Base-by-base conservation (phyloP, 2,329 filamentous ascomycete genomes). In the Metarhizium sp. region DNA sequence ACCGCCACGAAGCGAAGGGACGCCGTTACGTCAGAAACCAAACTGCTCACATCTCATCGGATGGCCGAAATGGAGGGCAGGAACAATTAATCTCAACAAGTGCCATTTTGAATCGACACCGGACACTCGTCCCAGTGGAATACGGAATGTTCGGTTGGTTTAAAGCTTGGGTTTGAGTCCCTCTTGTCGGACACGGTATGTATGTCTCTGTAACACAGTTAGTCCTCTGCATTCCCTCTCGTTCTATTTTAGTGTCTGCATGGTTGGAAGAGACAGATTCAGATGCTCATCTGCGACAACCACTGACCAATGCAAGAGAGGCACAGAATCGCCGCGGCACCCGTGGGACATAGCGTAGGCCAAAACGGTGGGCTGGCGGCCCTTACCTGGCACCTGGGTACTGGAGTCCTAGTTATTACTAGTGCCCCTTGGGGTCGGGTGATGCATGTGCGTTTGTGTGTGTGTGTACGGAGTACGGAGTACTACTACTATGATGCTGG, bases 281-380 rank as follows among this genome's bases (percentile, higher is more conserved):
- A 46, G 43, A 14, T 25, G n/a, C 14, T 25, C 6, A 34, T 34
- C 32, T 34, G 32, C 32, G 32, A 34, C 32, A 40, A 11, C 11
- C 11, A 40, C 11, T 16, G 38, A 40, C 38, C 11, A 40, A 16
- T 16, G 14, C 14, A 13, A 16, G 8, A 40, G 38, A 13, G 13
- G 11, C 38, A 40, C 34, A 16, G 38, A 13, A 40, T 40, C 40
- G 32, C 20, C 20, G 38, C 38, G 38, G 38, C 8, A 10, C 38
- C 11, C 14, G 38, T 40, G 38, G 14, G 13, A 40, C 38, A 34
- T 11, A 11, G 50, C 53, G 50, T 51, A 55, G 53, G 56, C 53
- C 40, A 45, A 52, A 55, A 52, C 53, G 56, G 53, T 57, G 53
- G 56, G 43, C 52, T 50, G 50, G 48, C 14, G 14, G 40, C 14